Evolutionary conservation across 2,329 filamentous ascomycete genomes (phyloP).

Genomic region (Microascus cirrosus): DNA sequence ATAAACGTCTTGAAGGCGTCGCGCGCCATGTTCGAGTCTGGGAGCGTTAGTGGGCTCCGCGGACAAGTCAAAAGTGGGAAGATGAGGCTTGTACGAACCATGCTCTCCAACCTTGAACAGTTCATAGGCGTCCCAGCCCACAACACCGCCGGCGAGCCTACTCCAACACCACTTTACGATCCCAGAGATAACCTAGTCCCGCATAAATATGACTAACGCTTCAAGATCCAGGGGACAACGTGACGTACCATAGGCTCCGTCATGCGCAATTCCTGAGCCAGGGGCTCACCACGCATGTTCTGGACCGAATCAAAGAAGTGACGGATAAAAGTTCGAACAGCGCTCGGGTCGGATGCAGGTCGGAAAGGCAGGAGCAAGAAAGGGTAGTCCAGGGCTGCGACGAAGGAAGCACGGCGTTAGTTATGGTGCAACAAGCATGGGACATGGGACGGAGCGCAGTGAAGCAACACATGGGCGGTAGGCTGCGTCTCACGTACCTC

Average conservation of each 20-base stretch:
- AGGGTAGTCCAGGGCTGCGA: slow-evolving; percentile 70
- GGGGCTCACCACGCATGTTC: slow-evolving; percentile 53
- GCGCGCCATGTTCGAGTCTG: slow-evolving; percentile 83
- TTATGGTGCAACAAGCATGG: background rate
- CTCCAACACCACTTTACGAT: slow-evolving; percentile 99
- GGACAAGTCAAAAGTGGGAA: background rate
- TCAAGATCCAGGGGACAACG: background rate
- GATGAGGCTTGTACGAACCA: slow-evolving; percentile 39
- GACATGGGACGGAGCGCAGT: background rate
- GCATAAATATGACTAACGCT: slow-evolving; percentile 11
- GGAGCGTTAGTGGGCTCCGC: background rate
- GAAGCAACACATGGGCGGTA: background rate
- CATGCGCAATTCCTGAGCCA: slow-evolving; percentile 81
- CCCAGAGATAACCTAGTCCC: slow-evolving; percentile 69
- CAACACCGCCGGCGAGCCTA: slow-evolving; percentile 77
- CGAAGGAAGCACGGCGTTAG: slow-evolving; percentile 9
- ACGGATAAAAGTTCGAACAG: slow-evolving; percentile 82
- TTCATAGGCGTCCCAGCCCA: slow-evolving; percentile 96
- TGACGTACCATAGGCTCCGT: slow-evolving; percentile 75
- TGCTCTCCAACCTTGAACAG: slow-evolving; percentile 89
- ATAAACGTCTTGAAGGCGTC: slow-evolving; percentile 97
- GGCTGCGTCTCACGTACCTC: slow-evolving; percentile 53
- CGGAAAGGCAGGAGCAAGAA: slow-evolving; percentile 92
- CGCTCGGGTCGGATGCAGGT: slow-evolving; percentile 82
- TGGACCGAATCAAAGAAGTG: slow-evolving; percentile 74